Evolutionary conservation across 2,329 filamentous ascomycete genomes (phyloP).

Genomic region (Aspergillus fijiensis): DNA sequence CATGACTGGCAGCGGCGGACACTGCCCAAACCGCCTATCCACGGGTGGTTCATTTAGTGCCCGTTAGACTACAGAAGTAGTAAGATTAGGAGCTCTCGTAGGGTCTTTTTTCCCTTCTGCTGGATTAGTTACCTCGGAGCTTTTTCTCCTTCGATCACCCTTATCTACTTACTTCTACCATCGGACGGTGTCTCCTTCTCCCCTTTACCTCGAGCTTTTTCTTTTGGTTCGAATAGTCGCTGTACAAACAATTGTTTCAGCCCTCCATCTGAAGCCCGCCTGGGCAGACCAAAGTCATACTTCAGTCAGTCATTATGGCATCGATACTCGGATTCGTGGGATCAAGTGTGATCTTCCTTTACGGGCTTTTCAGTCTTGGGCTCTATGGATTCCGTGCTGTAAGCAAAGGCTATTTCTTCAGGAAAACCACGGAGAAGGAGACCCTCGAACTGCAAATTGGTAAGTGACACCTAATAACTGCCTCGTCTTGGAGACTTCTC

Average conservation of each 20-base stretch:
- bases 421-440: constrained; percentile 39
- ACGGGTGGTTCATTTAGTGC: neutral
- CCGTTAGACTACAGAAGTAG: neutral
- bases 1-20: neutral
- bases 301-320: constrained; percentile 21
- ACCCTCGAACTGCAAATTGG: constrained; percentile 42
- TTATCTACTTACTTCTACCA: neutral
- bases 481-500: neutral
- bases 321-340: constrained; percentile 20
- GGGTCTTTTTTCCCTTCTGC: too few species aligned
- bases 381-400: constrained; percentile 39
- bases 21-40: neutral
- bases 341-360: constrained; percentile 19
- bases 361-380: neutral
- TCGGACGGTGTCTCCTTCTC: neutral
- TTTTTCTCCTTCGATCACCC: neutral
- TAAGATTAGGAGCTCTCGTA: too few species aligned
- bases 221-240: neutral
- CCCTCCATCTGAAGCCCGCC: neutral
- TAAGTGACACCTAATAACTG: constrained; percentile 25
- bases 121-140: neutral
- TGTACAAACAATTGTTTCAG: neutral
- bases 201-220: neutral
- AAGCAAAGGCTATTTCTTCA: constrained; percentile 40
- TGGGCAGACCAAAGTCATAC: neutral